Base-by-base conservation (phyloP, 2,329 filamentous ascomycete genomes). In the Raffaelea albimanens region DNA sequence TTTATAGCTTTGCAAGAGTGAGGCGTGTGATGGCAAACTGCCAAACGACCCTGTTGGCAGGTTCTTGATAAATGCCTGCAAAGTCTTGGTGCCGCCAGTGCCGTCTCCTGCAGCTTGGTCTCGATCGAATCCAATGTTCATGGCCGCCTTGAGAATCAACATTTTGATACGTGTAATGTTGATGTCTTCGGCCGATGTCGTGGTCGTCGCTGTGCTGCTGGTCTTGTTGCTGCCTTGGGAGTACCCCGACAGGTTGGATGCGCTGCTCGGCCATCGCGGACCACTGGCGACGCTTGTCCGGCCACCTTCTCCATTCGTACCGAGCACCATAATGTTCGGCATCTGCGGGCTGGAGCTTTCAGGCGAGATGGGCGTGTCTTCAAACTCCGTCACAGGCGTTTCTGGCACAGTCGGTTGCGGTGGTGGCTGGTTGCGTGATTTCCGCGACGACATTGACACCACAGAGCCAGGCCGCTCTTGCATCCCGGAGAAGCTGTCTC, bases 341-440 rank as follows among this genome's bases (percentile, higher is more conserved):
- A 89, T 78, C 36, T 81, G 82, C 0, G 83, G 78, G 8, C 78
- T 83, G 40, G 83, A 79, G 54, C 86, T 86, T 48, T 91, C 87
- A 0, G 85, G 85, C 0, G 89, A 94, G 40, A 88, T 78, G 4
- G 87, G 83, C 0, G 85, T 88, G 60, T 97, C 90, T 62, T 96
- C 91, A 57, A 96, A 96, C 56, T 96, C 89, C 4, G 90, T 97
- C 1, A 91, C 91, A 0, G 90, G 90, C 0, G 90, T 97, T 66
- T 97, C 91, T 1, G 90, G 90, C 4, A 82, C 75, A 2, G 68
- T 66, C 3, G 63, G 66, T 18, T 54, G 63, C 46, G 71, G 74
- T 47, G 69, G 68, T 56, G 70, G 61, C 61, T 68, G 69, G 8
- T 11, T 16, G 4, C 46, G 41, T 23, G 29, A 36, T 40, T 53